A percentile compares a stretch with the other conserved stretches of the same genome.
These are phyloP conservation scores for Spongispora temasekensis DNA, from an alignment of 1,284 basidiomycete species.

Conservation along the genomic window DNA sequence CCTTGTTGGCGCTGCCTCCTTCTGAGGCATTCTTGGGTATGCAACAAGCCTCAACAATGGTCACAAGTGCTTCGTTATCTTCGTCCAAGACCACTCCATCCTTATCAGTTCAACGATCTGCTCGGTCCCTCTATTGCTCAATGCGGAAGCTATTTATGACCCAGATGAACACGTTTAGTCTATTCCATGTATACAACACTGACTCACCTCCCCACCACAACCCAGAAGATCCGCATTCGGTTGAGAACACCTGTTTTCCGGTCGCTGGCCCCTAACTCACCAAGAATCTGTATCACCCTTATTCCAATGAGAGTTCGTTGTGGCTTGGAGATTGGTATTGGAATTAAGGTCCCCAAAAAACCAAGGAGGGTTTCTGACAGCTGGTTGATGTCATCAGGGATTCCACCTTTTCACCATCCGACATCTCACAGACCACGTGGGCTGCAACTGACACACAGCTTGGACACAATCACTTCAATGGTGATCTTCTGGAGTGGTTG, in stretches of 20 bases:
- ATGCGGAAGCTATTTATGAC: neutral
- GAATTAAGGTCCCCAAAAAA: neutral
- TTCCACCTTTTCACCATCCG: neutral
- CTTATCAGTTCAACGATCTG: neutral
- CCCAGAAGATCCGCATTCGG: neutral
- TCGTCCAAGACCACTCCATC: neutral
- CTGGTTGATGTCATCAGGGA: neutral
- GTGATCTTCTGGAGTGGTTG: too few species aligned
- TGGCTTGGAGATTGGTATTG: neutral
- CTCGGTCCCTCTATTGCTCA: neutral
- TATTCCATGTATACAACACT: slow-evolving; percentile 1
- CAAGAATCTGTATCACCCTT: neutral
- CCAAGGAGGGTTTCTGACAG: neutral
- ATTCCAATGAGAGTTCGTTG: slow-evolving; percentile 5
- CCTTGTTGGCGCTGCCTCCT: neutral
- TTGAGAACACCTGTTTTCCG: neutral
- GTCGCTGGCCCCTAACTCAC: neutral
- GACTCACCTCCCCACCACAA: slow-evolving; percentile 2
- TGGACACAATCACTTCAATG: too few species aligned
- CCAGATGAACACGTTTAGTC: slow-evolving; percentile 1
- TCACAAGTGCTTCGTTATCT: neutral
- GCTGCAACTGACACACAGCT: too few species aligned
- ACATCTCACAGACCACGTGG: too few species aligned
- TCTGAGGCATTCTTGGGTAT: neutral
- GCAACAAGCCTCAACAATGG: neutral